Base-by-base conservation (phyloP, 2,329 filamentous ascomycete genomes). In the Bisporella sp. region DNA sequence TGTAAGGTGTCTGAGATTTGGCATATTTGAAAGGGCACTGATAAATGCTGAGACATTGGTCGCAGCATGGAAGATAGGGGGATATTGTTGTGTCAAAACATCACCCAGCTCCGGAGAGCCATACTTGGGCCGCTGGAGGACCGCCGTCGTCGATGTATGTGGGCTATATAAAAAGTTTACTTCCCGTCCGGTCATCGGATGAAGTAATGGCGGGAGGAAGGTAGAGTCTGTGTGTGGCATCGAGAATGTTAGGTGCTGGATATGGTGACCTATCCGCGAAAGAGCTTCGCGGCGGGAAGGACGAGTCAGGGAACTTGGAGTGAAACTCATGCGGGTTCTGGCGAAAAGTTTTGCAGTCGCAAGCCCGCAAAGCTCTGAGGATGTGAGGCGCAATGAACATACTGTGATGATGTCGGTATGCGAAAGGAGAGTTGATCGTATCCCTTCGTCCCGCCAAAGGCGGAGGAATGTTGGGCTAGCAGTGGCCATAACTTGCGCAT, bases 11-110 rank as follows among this genome's bases (percentile, higher is more conserved):
- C 79, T 74, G 60, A 96, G 72, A 59, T 84, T 85, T 51, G 79
- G 71, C 61, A 95, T 67, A 55, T 82, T 73, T 35, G 77, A 78
- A 64, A 95, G 74, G 45, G 87, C 87, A 56, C 82, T 77, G 59
- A 92, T 83, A 70, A 96, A 95, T 39, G 87, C 87, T 5, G 87
- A 80, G 5, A 95, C 85, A 64, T 96, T 93, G 54, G 88, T 92
- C 6, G 90, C 87, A 5, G 89, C 87, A 64, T 96, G 90, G 70
- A 95, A 95, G 3, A 95, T 72, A 5, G 90, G 88, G 47, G 89
- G 88, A 62, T 95, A 95, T 69, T 95, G 89, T 64, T 89, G 82
- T 11, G 89, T 87, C 54, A 95, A 75, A 52, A 95, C 77, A 63
- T 92, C 85, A 54, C 84, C 89, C 62, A 93, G 81, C 49, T 89